A percentile compares a stretch with the other conserved stretches of the same genome.
Conservation (phyloP, 2,329 filamentous ascomycete genomes). For the Parascedosporium putredinis region DNA sequence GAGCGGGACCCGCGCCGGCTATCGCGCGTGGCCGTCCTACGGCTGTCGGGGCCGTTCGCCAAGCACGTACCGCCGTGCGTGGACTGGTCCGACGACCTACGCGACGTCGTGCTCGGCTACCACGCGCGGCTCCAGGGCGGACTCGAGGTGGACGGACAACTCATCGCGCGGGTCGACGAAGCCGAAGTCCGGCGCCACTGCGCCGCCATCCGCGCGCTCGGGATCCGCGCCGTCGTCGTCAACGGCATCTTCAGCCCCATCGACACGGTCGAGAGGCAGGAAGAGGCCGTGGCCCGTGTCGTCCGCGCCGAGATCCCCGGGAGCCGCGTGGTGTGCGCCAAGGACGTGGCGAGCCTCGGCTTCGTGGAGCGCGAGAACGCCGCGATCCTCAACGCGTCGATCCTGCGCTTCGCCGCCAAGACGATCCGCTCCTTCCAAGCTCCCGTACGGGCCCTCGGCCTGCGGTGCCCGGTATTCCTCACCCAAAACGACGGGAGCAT, state of each 20-base stretch:
- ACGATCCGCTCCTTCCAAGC: slow-evolving; percentile 46
- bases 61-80: slow-evolving; percentile 38
- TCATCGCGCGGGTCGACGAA: slow-evolving; percentile 35
- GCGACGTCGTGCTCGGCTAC: slow-evolving; percentile 34
- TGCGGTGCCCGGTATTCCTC: slow-evolving; percentile 46
- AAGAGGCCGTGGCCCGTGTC: slow-evolving; percentile 35
- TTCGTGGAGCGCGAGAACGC: slow-evolving; percentile 56
- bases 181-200: slow-evolving; percentile 29
- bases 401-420: slow-evolving; percentile 44
- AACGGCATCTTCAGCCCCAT: slow-evolving; percentile 43
- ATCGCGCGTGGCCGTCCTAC: slow-evolving; percentile 40
- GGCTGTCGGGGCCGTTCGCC: slow-evolving; percentile 39
- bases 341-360: slow-evolving; percentile 40
- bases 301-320: slow-evolving; percentile 27
- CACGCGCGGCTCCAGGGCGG: slow-evolving; percentile 37
- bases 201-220: slow-evolving; percentile 25
- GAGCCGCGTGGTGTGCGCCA: slow-evolving; percentile 37
- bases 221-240: slow-evolving; percentile 36
- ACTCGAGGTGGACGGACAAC: slow-evolving; percentile 37
- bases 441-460: slow-evolving; percentile 30
- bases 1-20: slow-evolving; percentile 39
- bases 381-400: slow-evolving; percentile 52
- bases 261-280: slow-evolving; percentile 35
- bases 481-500: slow-evolving; percentile 57
- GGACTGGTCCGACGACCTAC: slow-evolving; percentile 42